phyloP scores from a whole-genome alignment of 208 protist species.

The Acanthamoeba culbertsoni region DNA sequence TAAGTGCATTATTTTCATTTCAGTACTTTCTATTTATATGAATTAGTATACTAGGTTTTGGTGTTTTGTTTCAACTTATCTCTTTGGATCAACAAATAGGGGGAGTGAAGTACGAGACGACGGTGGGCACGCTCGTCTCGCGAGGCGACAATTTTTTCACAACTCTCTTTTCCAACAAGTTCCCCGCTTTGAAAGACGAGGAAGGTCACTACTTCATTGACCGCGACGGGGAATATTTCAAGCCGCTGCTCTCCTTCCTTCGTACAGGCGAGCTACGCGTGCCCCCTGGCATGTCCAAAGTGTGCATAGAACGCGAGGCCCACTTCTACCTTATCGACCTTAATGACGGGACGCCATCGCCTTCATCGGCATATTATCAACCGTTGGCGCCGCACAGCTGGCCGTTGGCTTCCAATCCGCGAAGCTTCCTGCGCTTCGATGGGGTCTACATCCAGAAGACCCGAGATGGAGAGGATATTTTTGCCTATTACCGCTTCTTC shows the following conservation, averaged over 20 bases:
- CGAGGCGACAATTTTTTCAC: constrained; percentile 59
- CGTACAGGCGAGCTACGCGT: constrained; percentile 24
- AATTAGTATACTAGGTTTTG: neutral
- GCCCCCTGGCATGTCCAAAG: constrained; percentile 16
- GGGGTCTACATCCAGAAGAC: constrained; percentile 16
- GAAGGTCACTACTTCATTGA: constrained; percentile 57
- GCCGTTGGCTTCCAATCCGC: neutral
- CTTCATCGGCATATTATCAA: neutral
- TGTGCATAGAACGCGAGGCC: neutral
- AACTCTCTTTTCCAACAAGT: constrained; percentile 18
- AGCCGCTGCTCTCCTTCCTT: constrained; percentile 14
- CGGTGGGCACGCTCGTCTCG: neutral
- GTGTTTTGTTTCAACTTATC: too few relatives aligned
- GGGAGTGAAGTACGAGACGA: constrained; percentile 39
- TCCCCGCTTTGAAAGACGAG: neutral
- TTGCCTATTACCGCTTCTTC: constrained; percentile 46
- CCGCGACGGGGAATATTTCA: constrained; percentile 33
- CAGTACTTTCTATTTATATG: neutral
- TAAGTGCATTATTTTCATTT: neutral
- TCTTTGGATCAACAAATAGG: neutral
- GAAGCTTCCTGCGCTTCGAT: neutral
- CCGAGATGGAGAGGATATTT: neutral
- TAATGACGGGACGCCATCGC: neutral
- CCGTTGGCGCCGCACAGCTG: neutral
- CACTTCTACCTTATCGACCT: constrained; percentile 23